A percentile compares a stretch with the other conserved stretches of the same genome.
These are phyloP conservation scores for Dendrobium catenatum DNA, from an alignment of 106 monocot genomes.

Conservation along the genomic window DNA sequence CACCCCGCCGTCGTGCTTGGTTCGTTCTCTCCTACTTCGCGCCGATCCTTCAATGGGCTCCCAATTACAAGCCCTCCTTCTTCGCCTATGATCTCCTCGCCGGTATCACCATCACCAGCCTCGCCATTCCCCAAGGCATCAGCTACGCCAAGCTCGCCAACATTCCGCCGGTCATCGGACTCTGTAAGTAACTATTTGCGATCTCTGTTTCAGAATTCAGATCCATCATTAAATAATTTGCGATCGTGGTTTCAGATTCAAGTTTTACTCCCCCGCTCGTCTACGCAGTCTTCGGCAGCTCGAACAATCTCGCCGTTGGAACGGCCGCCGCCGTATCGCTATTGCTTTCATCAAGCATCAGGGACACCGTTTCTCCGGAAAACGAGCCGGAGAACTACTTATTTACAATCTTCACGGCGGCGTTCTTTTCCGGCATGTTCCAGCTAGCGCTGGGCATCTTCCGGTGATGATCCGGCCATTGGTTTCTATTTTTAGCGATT, in stretches of 20 bases:
- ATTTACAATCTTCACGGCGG: constrained; percentile 52
- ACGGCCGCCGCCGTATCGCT: constrained; percentile 67
- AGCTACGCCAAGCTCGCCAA: constrained; percentile 78
- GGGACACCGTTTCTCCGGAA: constrained; percentile 16
- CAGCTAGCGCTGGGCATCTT: constrained; percentile 55
- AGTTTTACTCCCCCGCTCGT: constrained; percentile 76
- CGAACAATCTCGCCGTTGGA: constrained; percentile 76
- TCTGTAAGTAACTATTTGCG: constrained; percentile 34
- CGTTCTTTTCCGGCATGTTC: constrained; percentile 67
- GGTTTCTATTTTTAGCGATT: too few relatives aligned
- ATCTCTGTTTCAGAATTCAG: too few relatives aligned
- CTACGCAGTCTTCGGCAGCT: constrained; percentile 79
- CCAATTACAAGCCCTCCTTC: constrained; percentile 35
- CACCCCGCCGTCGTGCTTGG: constrained; percentile 7
- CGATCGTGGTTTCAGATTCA: constrained; percentile 49
- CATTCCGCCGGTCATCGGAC: constrained; percentile 74
- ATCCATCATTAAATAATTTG: background rate
- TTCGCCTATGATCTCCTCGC: constrained; percentile 57
- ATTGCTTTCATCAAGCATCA: constrained; percentile 47
- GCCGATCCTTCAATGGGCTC: constrained; percentile 57
- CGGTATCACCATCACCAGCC: constrained; percentile 73
- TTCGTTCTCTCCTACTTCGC: constrained; percentile 30
- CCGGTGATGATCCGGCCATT: constrained; percentile 14
- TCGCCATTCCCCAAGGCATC: constrained; percentile 85
- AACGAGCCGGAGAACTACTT: constrained; percentile 39